These are phyloP conservation scores for Retiboletus flavoniger DNA, from an alignment of 1,284 basidiomycete species.

Conservation along the genomic window DNA sequence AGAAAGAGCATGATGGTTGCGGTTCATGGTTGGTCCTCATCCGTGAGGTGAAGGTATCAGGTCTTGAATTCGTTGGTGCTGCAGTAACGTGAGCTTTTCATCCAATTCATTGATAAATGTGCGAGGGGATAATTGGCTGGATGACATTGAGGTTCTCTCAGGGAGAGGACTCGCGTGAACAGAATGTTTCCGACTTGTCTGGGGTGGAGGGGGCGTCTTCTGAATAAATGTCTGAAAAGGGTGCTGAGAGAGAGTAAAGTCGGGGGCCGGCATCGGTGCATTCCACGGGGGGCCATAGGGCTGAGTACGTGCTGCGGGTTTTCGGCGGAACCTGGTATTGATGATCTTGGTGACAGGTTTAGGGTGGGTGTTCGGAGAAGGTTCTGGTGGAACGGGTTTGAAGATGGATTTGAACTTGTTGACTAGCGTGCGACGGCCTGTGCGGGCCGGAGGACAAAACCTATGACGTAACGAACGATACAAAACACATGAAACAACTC, in stretches of 20 bases:
- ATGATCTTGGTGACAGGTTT: constrained; percentile 8
- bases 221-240: constrained; percentile 1
- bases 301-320: constrained; percentile 37
- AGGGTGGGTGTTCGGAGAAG: background rate
- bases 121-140: constrained; percentile 15
- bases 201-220: background rate
- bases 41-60: background rate
- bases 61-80: constrained; percentile 11
- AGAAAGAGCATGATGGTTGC: background rate
- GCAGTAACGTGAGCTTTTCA: constrained; percentile 22
- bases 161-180: background rate
- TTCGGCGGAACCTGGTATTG: constrained; percentile 15
- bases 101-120: constrained; percentile 23
- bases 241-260: constrained; percentile 6
- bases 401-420: constrained; percentile 29
- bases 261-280: constrained; percentile 34
- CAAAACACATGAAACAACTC: background rate
- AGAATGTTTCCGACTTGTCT: background rate
- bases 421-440: constrained; percentile 14
- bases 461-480: background rate
- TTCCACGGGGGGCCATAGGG: constrained; percentile 45
- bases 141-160: background rate
- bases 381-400: constrained; percentile 13
- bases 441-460: background rate
- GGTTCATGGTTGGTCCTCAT: background rate